These are phyloP conservation scores for Calocybe cyanea DNA, from an alignment of 768 basidiomycete genomes.

Conservation along the genomic window DNA sequence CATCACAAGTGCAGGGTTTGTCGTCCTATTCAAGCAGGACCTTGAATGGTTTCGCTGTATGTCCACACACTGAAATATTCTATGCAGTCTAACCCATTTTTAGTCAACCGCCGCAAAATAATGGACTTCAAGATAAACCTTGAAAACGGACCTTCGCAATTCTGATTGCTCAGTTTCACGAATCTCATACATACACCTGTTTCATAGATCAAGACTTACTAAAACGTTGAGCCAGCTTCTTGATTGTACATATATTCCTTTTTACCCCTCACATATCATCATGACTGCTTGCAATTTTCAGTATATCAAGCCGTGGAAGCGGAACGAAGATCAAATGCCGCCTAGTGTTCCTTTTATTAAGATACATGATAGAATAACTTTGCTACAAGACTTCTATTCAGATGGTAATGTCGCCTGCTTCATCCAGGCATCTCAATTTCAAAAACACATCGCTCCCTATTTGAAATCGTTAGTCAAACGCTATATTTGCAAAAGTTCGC, in stretches of 20 bases:
- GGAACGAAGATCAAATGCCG: constrained; percentile 8
- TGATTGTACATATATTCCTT: constrained; percentile 41
- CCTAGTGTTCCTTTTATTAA: constrained; percentile 8
- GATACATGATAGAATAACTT: too few relatives aligned
- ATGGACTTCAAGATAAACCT: constrained; percentile 3
- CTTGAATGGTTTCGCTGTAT: constrained; percentile 65
- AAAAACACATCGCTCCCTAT: constrained; percentile 48
- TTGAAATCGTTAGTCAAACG: constrained; percentile 8
- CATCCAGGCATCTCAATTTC: constrained; percentile 46
- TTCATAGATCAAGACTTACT: constrained; percentile 15
- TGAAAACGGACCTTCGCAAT: too few relatives aligned
- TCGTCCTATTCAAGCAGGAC: constrained; percentile 75
- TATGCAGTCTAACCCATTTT: constrained; percentile 9
- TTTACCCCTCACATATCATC: constrained; percentile 33
- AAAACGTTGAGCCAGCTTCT: constrained; percentile 34
- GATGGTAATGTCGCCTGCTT: constrained; percentile 42
- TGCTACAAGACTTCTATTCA: constrained; percentile 14
- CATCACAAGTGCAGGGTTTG: constrained; percentile 66
- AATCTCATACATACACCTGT: constrained; percentile 16
- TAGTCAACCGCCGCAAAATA: constrained; percentile 42
- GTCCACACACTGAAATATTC: constrained; percentile 22
- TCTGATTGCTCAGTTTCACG: constrained; percentile 10
- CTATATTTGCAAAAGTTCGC: constrained; percentile 15
- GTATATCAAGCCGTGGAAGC: constrained; percentile 23
- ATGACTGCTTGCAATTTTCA: constrained; percentile 29